Evolutionary conservation across 495 filamentous ascomycete genomes (phyloP).

Genomic region (Sporormia fimetaria): DNA sequence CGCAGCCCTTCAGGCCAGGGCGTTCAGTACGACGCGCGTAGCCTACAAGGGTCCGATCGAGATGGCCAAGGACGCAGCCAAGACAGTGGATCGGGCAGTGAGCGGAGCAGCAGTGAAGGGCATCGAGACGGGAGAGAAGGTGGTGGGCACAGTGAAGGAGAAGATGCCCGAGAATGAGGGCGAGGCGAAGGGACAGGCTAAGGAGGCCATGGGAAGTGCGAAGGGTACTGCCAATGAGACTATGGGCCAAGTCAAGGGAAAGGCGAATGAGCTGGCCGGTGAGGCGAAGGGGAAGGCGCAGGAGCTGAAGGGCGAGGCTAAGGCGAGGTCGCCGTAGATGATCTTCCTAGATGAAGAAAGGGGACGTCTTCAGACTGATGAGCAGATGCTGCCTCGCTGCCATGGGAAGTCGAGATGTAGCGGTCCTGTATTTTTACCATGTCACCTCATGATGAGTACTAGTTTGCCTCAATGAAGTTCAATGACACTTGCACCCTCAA

Average conservation of each 20-base stretch:
- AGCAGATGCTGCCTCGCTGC: no score
- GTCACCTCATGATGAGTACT: no score
- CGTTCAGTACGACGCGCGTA: slow-evolving; percentile 30
- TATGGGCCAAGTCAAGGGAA: slow-evolving; percentile 30
- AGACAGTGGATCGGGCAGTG: slow-evolving; percentile 45
- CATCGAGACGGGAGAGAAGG: slow-evolving; percentile 50
- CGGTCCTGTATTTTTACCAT: no score
- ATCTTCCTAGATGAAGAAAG: no score
- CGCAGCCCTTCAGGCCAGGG: slow-evolving; percentile 28
- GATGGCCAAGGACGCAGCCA: slow-evolving; percentile 44
- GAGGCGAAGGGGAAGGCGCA: slow-evolving; percentile 28
- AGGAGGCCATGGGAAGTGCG: slow-evolving; percentile 32
- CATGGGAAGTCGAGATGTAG: no score
- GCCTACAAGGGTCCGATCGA: slow-evolving; percentile 35
- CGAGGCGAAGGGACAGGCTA: slow-evolving; percentile 34
- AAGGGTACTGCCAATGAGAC: slow-evolving; percentile 33
- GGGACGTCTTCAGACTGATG: no score
- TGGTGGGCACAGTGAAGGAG: slow-evolving; percentile 35
- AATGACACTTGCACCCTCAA: no score
- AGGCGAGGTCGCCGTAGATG: no score
- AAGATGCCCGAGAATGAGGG: slow-evolving; percentile 36
- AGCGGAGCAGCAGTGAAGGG: slow-evolving; percentile 48
- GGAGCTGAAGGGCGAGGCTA: slow-evolving; percentile 26
- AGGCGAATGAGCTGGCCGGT: slow-evolving; percentile 19
- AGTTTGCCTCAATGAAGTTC: no score